Evolutionary conservation across 2,329 filamentous ascomycete species (phyloP), one percentile per base, ranked within the genome.

Genomic region (Botrytis squamosa): DNA sequence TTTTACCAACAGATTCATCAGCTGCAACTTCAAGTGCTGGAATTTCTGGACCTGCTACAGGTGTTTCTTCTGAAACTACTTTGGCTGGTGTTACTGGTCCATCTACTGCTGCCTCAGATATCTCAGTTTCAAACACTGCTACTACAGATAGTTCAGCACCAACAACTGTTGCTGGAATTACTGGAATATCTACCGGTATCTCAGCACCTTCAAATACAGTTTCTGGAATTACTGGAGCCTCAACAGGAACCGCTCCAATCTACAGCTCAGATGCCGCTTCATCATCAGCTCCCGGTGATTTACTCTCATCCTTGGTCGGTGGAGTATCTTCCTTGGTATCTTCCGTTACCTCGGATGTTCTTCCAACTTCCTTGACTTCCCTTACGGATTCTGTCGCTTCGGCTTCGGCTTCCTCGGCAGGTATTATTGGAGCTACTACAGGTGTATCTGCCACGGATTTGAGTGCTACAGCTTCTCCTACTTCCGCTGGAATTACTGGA

Each of bases 271-370:
- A 22, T n/a, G 20, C 49, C 33, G 25, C 42, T 8, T 70, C 68
- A n/a, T 70, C 71, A 42, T 29, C 49, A n/a, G 49, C 65, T 49
- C 59, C 70, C 3, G 44, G 44, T 20, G 44, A 67, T 20, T n/a
- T 72, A 20, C 60, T 72, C 36, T 55, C 69, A 52, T 64, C 69
- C 49, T 44, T 71, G 46, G 22, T 71, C 29, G 69, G 69, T 52
- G 69, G 52, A 6, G 49, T 46, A 12, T 42, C 52, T 2, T 65
- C 60, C 22, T 22, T 65, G 8, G 25, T 70, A 29, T 67, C 70
- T 46, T 70, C 59, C 7, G 49, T 40, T n/a, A 72, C 70, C 52
- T 73, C 73, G 20, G 72, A 69, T 63, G 42, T 73, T 57, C 55
- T 73, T 22, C 71, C 60, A 36, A 69, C 75, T 42, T 52, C 65